phyloP scores from a whole-genome alignment of 2,329 filamentous ascomycete species.

The Blumeriella jaapii region DNA sequence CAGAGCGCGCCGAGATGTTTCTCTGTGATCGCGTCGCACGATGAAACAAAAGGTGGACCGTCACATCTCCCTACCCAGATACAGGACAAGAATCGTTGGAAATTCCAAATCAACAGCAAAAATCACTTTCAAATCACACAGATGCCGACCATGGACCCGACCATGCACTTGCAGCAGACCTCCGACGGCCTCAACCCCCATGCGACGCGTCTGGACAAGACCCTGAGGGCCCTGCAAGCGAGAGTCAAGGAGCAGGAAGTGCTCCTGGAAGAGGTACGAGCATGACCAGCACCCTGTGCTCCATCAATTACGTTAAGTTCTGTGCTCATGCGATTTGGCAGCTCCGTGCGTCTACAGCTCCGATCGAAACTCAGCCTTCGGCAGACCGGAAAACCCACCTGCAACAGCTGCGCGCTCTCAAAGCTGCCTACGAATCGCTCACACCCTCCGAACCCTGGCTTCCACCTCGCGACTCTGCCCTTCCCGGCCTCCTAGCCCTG shows the following conservation, averaged over 20 bases:
- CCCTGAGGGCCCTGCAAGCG: conserved; percentile 53
- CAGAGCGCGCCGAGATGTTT: too few relatives aligned
- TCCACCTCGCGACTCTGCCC: conserved; percentile 52
- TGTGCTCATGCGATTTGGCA: conserved; percentile 10
- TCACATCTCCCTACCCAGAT: too few relatives aligned
- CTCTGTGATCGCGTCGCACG: too few relatives aligned
- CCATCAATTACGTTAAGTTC: background rate
- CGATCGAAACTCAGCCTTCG: conserved; percentile 21
- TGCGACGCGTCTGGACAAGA: conserved; percentile 49
- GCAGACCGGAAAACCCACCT: conserved; percentile 28
- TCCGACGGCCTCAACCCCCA: conserved; percentile 32
- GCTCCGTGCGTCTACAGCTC: conserved; percentile 21
- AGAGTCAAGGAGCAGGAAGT: conserved; percentile 43
- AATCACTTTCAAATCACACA: too few relatives aligned
- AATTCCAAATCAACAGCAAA: too few relatives aligned
- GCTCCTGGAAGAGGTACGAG: conserved; percentile 35
- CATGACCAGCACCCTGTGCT: too few relatives aligned
- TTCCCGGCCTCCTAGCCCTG: conserved; percentile 62
- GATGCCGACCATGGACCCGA: background rate
- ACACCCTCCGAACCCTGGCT: conserved; percentile 51
- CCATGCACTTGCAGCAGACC: conserved; percentile 9
- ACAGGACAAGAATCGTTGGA: too few relatives aligned
- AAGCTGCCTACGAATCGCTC: conserved; percentile 53
- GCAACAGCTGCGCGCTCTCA: conserved; percentile 41
- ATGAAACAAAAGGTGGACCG: too few relatives aligned